Percentiles rank a stretch among this genome's conserved stretches.
These are phyloP conservation scores for Kokia cookei DNA, from an alignment of 441 rosid genomes.

Conservation along the genomic window DNA sequence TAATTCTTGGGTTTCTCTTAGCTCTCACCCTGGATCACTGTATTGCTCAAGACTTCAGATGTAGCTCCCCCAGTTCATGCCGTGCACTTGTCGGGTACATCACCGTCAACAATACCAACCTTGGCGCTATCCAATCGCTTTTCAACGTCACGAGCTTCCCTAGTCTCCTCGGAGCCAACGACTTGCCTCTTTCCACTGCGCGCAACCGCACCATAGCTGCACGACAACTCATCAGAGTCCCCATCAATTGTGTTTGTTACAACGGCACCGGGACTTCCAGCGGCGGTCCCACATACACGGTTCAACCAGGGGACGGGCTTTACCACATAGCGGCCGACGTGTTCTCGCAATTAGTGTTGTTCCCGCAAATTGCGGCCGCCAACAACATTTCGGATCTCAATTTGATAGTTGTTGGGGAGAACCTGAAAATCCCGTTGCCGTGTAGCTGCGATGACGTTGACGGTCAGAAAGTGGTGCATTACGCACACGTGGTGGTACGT, in stretches of 20 bases:
- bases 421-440: constrained; percentile 66
- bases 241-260: constrained; percentile 56
- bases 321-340: constrained; percentile 42
- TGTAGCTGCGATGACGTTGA: constrained; percentile 72
- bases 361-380: constrained; percentile 23
- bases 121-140: constrained; percentile 40
- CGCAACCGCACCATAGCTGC: constrained; percentile 19
- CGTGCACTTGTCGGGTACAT: constrained; percentile 49
- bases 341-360: constrained; percentile 30
- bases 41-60: constrained; percentile 44
- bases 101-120: constrained; percentile 46
- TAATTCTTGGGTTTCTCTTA: constrained; percentile 8
- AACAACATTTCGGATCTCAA: constrained; percentile 24
- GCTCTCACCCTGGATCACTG: constrained; percentile 8
- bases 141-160: constrained; percentile 49
- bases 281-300: constrained; percentile 42
- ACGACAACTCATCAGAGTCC: constrained; percentile 37
- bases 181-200: constrained; percentile 32
- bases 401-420: constrained; percentile 31
- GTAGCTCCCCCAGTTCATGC: constrained; percentile 38
- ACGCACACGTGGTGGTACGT: constrained; percentile 45
- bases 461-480: constrained; percentile 56
- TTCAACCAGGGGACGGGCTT: constrained; percentile 35
- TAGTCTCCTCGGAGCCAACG: constrained; percentile 63
- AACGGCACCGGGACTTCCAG: constrained; percentile 60